These are phyloP conservation scores for Aspergillus sergii DNA, from an alignment of 2,329 filamentous ascomycete genomes.

Conservation along the genomic window DNA sequence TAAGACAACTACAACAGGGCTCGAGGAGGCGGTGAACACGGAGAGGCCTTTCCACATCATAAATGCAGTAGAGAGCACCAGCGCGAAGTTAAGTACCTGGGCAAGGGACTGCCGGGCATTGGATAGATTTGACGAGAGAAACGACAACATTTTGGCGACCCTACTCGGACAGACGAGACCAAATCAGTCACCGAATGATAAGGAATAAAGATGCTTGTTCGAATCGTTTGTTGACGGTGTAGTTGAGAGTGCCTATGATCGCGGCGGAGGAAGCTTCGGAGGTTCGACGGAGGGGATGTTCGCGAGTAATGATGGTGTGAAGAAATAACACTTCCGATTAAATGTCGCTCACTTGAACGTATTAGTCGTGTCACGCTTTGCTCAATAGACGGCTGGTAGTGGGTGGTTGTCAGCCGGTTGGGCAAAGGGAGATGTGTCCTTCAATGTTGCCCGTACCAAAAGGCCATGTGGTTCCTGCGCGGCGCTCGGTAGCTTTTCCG, in stretches of 20 bases:
- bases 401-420: not conserved
- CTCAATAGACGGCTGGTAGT: not conserved
- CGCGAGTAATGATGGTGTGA: not conserved
- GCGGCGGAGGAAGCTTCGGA: slow-evolving; percentile 11
- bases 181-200: not conserved
- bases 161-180: not conserved
- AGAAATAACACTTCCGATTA: not conserved
- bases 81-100: slow-evolving; percentile 86
- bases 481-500: slow-evolving; percentile 3
- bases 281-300: slow-evolving; percentile 7
- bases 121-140: slow-evolving; percentile 57
- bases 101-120: slow-evolving; percentile 80
- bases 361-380: not conserved
- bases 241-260: not conserved
- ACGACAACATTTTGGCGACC: slow-evolving; percentile 64
- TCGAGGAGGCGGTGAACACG: slow-evolving; percentile 72
- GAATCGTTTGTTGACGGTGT: not conserved
- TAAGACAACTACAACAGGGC: slow-evolving; percentile 56
- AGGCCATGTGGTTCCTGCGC: slow-evolving; percentile 17
- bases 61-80: slow-evolving; percentile 87
- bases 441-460: slow-evolving; percentile 5
- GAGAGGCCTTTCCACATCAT: slow-evolving; percentile 95
- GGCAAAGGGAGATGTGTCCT: slow-evolving; percentile 10
- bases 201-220: too few relatives aligned
- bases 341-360: not conserved